Percentiles rank a stretch among this genome's conserved stretches.
These are phyloP conservation scores for Yamadazyma sp. DNA, from an alignment of 805 yeast species.

Conservation along the genomic window DNA sequence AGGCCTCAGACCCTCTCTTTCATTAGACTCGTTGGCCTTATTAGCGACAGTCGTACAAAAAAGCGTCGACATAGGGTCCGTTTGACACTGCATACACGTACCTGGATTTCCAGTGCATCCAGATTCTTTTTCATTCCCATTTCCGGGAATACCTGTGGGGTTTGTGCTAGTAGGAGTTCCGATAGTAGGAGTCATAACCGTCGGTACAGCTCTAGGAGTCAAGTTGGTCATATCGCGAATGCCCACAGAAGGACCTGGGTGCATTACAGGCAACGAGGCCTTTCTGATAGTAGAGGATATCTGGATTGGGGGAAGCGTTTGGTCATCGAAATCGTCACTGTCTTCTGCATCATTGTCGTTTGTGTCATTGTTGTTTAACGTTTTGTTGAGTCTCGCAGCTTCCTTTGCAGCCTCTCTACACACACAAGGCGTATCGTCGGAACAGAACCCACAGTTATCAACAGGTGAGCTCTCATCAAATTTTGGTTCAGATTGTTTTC, in stretches of 20 bases:
- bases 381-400: slow-evolving; percentile 38
- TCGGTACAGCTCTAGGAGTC: slow-evolving; percentile 39
- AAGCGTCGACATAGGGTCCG: slow-evolving; percentile 82
- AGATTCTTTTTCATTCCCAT: slow-evolving; percentile 11
- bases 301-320: slow-evolving; percentile 45
- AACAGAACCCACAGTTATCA: slow-evolving; percentile 91
- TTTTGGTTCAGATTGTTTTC: slow-evolving; percentile 12
- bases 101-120: slow-evolving; percentile 89
- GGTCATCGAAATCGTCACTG: slow-evolving; percentile 18
- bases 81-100: slow-evolving; percentile 77
- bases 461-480: slow-evolving; percentile 50
- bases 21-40: slow-evolving; percentile 30
- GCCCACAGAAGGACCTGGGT: slow-evolving; percentile 63
- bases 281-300: slow-evolving; percentile 28
- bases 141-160: slow-evolving; percentile 7
- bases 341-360: slow-evolving; percentile 32
- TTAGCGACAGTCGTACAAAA: slow-evolving; percentile 86
- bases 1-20: slow-evolving; percentile 10
- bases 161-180: slow-evolving; percentile 12
- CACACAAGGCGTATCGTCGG: slow-evolving; percentile 88
- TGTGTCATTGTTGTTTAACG: slow-evolving; percentile 18
- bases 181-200: slow-evolving; percentile 23
- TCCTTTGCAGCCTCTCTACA: slow-evolving; percentile 76
- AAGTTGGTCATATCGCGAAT: slow-evolving; percentile 44
- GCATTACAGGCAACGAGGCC: slow-evolving; percentile 54